phyloP scores from a whole-genome alignment of 768 basidiomycete genomes.

The Atractiella rhizophila region DNA sequence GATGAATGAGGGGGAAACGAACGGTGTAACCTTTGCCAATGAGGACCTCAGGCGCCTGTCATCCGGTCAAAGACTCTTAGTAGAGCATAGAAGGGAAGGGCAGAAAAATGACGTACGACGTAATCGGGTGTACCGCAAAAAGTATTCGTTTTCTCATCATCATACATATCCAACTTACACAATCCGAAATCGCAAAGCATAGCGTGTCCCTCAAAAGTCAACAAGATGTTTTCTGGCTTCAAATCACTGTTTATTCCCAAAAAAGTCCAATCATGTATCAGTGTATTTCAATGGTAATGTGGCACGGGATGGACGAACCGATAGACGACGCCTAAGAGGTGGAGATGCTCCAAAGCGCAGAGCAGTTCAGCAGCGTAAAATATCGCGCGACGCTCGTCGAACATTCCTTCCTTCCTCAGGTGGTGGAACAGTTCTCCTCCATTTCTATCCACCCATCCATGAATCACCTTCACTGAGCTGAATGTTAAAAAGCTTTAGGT shows the following conservation, averaged over 20 bases:
- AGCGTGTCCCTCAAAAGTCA: slow-evolving; percentile 89
- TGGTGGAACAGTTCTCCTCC: slow-evolving; percentile 99
- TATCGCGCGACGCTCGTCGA: slow-evolving; percentile 61
- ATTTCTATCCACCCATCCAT: slow-evolving; percentile 90
- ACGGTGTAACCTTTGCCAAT: slow-evolving; percentile 35
- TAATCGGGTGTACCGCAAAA: slow-evolving; percentile 97
- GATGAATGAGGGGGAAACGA: too few relatives aligned
- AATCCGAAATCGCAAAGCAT: slow-evolving; percentile 94
- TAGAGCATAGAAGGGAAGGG: neutral
- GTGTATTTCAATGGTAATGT: neutral
- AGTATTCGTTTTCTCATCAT: slow-evolving; percentile 79
- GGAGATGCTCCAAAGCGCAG: slow-evolving; percentile 75
- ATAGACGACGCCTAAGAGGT: slow-evolving; percentile 79
- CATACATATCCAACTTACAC: slow-evolving; percentile 69
- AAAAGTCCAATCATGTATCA: neutral
- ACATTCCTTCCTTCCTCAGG: slow-evolving; percentile 74
- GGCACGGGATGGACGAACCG: slow-evolving; percentile 6
- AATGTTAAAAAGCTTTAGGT: neutral
- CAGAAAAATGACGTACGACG: slow-evolving; percentile 29
- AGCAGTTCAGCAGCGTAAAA: slow-evolving; percentile 93
- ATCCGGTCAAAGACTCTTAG: slow-evolving; percentile 38
- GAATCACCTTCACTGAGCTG: slow-evolving; percentile 28
- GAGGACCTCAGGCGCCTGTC: slow-evolving; percentile 58
- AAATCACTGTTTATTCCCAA: slow-evolving; percentile 31
- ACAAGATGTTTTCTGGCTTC: slow-evolving; percentile 90